Evolutionary conservation across 495 filamentous ascomycete species (phyloP), one percentile per base, ranked within the genome.

Genomic region (Podospora sp.): DNA sequence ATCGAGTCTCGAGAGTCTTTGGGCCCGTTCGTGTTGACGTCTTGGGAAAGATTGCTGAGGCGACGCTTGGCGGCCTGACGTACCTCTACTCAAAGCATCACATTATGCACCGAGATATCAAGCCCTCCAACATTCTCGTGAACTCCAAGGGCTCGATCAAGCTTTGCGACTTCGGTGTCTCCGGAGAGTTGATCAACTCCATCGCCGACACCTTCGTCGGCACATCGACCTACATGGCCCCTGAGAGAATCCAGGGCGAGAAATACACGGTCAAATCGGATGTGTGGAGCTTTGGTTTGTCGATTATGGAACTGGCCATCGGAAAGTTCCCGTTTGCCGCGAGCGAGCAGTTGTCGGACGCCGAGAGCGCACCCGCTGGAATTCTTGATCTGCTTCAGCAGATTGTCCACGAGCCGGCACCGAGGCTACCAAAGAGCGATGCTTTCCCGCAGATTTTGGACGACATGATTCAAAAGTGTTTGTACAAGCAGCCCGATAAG

Each of bases 61-160:
- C 96, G 0, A 92, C 96, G n/a, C 84, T 99, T 12, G 94, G 91
- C 50, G 95, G 95, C 35, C 85, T 99, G 26, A 92, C 92, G 18
- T 99, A 99, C 75, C 89, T 99, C 61, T 99, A 98, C 79, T 89
- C 90, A 71, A 88, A 88, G 52, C 93, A 98, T 73, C 91, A 93
- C 65, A 99, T 99, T 73, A 97, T 99, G 91, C 95, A 99, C 75
- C 89, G 95, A 68, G 95, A 99, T 77, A 97, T 99, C 81, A 99
- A 99, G 73, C 95, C 95, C 1, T 98, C 95, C 50, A 99, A 99
- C 76, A 90, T 99, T 60, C 83, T 98, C 40, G 91, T 98, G 75
- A 98, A 97, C 81, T 96, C 93, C 2, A 88, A 89, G 22, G 95
- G 95, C 4, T 87, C 89, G 68, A 99, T 99, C 83, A 99, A 98